phyloP scores from a whole-genome alignment of 163 green algal species.

The Scenedesmus sp. region DNA sequence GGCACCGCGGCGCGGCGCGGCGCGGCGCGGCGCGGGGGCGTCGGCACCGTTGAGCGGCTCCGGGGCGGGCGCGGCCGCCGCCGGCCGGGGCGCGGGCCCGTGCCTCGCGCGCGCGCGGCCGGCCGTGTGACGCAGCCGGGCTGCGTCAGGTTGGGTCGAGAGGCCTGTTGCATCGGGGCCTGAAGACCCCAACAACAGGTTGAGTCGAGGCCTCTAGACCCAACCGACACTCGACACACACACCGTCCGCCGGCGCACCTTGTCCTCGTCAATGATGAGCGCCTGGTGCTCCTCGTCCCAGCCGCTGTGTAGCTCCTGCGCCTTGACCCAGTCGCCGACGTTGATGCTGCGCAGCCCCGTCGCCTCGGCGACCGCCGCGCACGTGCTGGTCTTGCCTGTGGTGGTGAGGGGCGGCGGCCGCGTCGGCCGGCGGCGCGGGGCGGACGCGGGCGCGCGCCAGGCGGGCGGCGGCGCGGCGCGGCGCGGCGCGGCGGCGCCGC shows the following conservation, averaged over 20 bases:
- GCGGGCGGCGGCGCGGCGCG: conserved; percentile 71
- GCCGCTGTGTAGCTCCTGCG: conserved; percentile 79
- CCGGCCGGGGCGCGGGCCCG: too few species aligned
- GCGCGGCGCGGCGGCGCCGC: conserved; percentile 73
- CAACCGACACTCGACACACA: too few species aligned
- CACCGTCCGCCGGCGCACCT: conserved; percentile 74
- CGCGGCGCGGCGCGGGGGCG: too few species aligned
- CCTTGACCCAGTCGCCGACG: conserved; percentile 89
- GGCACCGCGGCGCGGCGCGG: too few species aligned
- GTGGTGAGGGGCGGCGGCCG: conserved; percentile 32
- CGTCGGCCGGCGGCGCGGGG: conserved; percentile 54
- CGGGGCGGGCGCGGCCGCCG: too few species aligned
- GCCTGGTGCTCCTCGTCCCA: conserved; percentile 92
- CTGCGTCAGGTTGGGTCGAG: too few species aligned
- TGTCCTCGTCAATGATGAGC: conserved; percentile 95
- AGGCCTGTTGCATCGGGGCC: too few species aligned
- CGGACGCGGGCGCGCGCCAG: conserved; percentile 84
- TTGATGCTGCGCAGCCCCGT: conserved; percentile 87
- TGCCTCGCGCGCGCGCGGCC: too few species aligned
- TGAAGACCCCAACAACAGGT: too few species aligned
- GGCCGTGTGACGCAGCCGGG: too few species aligned
- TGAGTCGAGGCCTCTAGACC: too few species aligned
- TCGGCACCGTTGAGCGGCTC: too few species aligned
- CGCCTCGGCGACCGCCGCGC: conserved; percentile 70
- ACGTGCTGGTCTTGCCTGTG: conserved; percentile 95